Conservation (phyloP, 768 basidiomycete species). For the Tulasnella sp. region DNA sequence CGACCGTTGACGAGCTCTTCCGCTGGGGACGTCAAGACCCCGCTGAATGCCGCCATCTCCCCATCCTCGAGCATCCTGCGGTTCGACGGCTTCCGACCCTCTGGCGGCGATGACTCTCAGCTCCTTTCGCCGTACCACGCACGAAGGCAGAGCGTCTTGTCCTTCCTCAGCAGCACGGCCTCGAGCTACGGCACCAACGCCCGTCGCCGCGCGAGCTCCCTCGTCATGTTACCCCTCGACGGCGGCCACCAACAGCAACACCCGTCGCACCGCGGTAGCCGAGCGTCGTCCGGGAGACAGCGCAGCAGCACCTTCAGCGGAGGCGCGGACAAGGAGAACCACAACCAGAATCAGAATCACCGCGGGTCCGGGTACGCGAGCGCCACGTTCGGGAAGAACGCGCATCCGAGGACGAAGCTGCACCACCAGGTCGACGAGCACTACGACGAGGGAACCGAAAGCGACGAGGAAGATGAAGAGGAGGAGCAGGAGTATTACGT, state of each 20-base stretch:
- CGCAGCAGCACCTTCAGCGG: neutral
- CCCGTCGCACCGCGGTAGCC: neutral
- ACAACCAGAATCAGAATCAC: too few relatives aligned
- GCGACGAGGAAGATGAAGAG: neutral
- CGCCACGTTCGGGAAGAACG: neutral
- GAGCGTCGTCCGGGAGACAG: neutral
- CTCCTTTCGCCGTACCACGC: neutral
- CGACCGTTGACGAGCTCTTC: neutral
- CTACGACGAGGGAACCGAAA: neutral
- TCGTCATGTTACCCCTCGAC: neutral
- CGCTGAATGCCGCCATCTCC: neutral
- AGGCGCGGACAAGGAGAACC: neutral
- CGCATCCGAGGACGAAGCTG: neutral
- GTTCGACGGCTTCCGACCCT: neutral
- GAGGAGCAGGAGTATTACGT: slow-evolving; percentile 1
- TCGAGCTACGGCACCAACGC: neutral
- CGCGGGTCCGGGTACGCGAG: neutral
- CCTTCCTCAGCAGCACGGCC: neutral
- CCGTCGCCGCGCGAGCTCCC: neutral
- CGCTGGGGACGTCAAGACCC: neutral
- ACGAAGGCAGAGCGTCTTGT: neutral
- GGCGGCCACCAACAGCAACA: too few relatives aligned
- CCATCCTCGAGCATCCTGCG: neutral
- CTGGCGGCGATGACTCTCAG: neutral
- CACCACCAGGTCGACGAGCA: neutral